Conservation (phyloP, 1,284 basidiomycete genomes). For the Trichosporon ovoides region DNA sequence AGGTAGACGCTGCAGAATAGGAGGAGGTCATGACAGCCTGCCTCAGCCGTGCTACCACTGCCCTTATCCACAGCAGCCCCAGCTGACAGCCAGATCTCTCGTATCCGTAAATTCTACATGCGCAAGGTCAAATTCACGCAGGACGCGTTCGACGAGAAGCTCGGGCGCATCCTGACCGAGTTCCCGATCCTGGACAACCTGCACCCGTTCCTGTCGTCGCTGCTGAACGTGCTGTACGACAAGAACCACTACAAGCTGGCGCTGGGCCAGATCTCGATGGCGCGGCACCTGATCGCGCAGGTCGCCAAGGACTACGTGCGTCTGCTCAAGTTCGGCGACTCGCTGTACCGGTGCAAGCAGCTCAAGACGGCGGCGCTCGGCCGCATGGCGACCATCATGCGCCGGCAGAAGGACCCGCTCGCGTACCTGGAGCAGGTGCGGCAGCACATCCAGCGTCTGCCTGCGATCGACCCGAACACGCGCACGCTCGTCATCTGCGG, state of each 20-base stretch:
- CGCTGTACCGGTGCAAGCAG: slow-evolving; percentile 92
- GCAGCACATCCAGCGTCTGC: slow-evolving; percentile 93
- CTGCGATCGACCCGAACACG: slow-evolving; percentile 89
- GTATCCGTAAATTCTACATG: slow-evolving; percentile 72
- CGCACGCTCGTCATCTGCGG: slow-evolving; percentile 91
- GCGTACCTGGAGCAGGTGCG: slow-evolving; percentile 96
- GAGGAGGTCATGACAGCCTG: too few species aligned
- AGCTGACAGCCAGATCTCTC: slow-evolving; percentile 77
- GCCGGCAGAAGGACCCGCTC: slow-evolving; percentile 89
- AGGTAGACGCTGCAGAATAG: too few species aligned
- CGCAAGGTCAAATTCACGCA: slow-evolving; percentile 99
- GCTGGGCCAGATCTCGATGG: slow-evolving; percentile 87
- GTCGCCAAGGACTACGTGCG: slow-evolving; percentile 94
- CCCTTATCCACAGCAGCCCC: too few species aligned
- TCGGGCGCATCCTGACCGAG: slow-evolving; percentile 86
- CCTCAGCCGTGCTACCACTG: too few species aligned
- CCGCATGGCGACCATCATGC: slow-evolving; percentile 97
- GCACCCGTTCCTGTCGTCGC: slow-evolving; percentile 86
- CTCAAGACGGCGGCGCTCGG: slow-evolving; percentile 90
- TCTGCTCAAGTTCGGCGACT: slow-evolving; percentile 91
- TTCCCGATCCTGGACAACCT: slow-evolving; percentile 97
- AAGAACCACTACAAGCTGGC: slow-evolving; percentile 99
- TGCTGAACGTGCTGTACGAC: slow-evolving; percentile 95
- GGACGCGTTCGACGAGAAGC: slow-evolving; percentile 94
- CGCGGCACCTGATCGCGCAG: slow-evolving; percentile 87